These are phyloP conservation scores for Tuber melanosporum DNA, from an alignment of 495 filamentous ascomycete species.

Conservation along the genomic window DNA sequence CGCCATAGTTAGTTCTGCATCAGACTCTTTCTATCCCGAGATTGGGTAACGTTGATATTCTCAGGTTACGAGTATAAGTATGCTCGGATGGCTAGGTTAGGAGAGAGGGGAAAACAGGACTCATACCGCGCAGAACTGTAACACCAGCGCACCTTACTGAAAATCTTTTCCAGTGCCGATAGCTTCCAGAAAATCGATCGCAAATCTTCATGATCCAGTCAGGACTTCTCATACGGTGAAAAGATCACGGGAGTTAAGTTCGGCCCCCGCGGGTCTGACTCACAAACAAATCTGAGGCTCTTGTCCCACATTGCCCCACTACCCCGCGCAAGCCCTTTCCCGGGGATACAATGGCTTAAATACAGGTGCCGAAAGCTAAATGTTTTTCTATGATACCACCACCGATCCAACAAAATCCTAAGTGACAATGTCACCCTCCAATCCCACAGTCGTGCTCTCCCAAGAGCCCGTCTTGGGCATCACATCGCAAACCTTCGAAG, in stretches of 20 bases:
- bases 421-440: constrained; percentile 34
- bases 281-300: neutral
- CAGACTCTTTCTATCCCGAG: neutral
- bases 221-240: neutral
- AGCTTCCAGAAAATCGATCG: neutral
- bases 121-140: neutral
- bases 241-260: neutral
- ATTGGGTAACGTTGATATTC: neutral
- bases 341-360: neutral
- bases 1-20: neutral
- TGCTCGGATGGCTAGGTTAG: neutral
- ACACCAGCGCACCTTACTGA: neutral
- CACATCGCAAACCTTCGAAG: constrained; percentile 58
- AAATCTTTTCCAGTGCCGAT: too few relatives aligned
- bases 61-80: neutral
- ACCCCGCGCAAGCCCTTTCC: neutral
- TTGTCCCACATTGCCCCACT: neutral
- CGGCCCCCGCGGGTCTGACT: neutral
- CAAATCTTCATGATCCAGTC: neutral
- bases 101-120: neutral
- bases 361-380: neutral
- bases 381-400: neutral
- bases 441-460: constrained; percentile 26
- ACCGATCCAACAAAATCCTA: neutral
- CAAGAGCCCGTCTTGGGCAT: constrained; percentile 43